Base-by-base conservation (phyloP, 306 rosid species). In the Quercus ilex region DNA sequence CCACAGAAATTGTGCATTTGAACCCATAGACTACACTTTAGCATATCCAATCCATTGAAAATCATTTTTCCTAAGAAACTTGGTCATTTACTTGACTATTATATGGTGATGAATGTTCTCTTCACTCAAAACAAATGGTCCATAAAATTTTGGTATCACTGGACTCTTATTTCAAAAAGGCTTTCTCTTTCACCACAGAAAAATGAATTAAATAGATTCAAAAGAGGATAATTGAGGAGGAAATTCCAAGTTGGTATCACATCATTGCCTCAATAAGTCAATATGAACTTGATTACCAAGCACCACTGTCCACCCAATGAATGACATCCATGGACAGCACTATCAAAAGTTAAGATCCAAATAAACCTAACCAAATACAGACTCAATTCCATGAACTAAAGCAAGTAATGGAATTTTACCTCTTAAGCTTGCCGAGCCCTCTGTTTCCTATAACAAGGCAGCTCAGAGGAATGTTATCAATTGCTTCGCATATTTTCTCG, bases 341-440 rank as follows among this genome's bases (percentile, higher is more conserved):
- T 11, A 20, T 20, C 30, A 59, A 7, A 59, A 59, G 65, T 59
- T 1, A 58, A 59, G 25, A 23, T 49, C 53, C 53, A 49, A 49
- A 49, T 11, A 12, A 49, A 49, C 53, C 15, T 49, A 49, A 12
- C 14, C 53, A 49, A 23, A 25, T 46, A 15, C 35, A 13, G 5
- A 13, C 15, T 26, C 6, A 14, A 21, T 28, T 72, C 63, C 57
- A 15, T 23, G 15, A 51, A 52, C 21, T 17, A 13, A 21, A 72
- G 10, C 19, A 23, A 15, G 33, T 5, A 25, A 38, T 20, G 38
- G 38, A 30, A 35, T 21, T 5, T 26, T 53, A 86, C 98, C 98
- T 92, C 83, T 74, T 81, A 30, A 93, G 51, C 10, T 79, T 79
- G 76, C 98, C 94, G 75, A 94, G 97, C 64, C 98, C 97, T 86